Percentiles rank a stretch among this genome's conserved stretches.
These are phyloP conservation scores for Cryptosporidium andersoni DNA, from an alignment of 169 alveolate genomes.

Conservation along the genomic window DNA sequence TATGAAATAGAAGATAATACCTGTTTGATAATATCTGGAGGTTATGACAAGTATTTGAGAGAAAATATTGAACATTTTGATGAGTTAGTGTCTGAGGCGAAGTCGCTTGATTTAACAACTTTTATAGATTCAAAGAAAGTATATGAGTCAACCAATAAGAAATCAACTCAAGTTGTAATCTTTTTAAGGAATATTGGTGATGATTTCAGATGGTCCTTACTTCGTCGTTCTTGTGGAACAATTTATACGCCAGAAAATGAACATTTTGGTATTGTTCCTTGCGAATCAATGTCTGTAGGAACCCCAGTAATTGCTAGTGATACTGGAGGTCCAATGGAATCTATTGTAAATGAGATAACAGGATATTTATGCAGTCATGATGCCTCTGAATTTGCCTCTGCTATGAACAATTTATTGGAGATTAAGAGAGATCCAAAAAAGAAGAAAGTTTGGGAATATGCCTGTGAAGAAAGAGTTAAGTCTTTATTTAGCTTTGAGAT, in stretches of 20 bases:
- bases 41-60: conserved; percentile 86
- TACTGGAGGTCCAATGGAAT: conserved; percentile 93
- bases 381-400: conserved; percentile 81
- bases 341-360: conserved; percentile 84
- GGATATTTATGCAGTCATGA: conserved; percentile 83
- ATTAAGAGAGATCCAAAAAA: conserved; percentile 57
- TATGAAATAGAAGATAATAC: conserved; percentile 51
- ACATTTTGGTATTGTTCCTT: conserved; percentile 95
- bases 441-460: conserved; percentile 45
- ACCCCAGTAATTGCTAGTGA: conserved; percentile 89
- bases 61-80: conserved; percentile 85
- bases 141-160: conserved; percentile 19
- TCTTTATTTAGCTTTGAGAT: conserved; percentile 39
- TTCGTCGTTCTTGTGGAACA: conserved; percentile 82
- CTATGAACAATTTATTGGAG: conserved; percentile 77
- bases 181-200: conserved; percentile 85
- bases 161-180: conserved; percentile 55
- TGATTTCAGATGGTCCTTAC: conserved; percentile 79
- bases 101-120: conserved; percentile 64
- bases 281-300: conserved; percentile 90
- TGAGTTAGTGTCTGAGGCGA: conserved; percentile 75
- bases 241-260: conserved; percentile 94
- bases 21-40: conserved; percentile 89
- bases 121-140: conserved; percentile 35
- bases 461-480: conserved; percentile 34